These are phyloP conservation scores for Saccharomycopsis microspora DNA, from an alignment of 805 yeast genomes.

Conservation along the genomic window DNA sequence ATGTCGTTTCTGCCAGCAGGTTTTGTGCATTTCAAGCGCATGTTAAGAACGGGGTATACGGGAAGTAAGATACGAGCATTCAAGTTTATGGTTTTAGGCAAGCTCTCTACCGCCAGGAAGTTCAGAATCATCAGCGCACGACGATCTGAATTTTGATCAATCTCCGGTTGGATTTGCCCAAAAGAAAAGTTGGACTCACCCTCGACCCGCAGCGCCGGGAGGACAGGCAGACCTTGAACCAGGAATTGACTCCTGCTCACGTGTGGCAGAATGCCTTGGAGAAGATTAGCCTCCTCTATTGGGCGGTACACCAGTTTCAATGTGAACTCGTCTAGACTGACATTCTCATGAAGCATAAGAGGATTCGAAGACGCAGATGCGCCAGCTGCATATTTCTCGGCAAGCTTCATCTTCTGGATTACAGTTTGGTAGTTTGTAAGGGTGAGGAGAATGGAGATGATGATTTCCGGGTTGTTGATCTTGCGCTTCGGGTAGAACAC, in stretches of 20 bases:
- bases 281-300: slow-evolving; percentile 6
- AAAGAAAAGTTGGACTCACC: background rate
- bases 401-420: slow-evolving; percentile 5
- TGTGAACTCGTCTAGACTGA: slow-evolving; percentile 13
- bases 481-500: slow-evolving; percentile 16
- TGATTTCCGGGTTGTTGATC: slow-evolving; percentile 15
- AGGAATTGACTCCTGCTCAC: slow-evolving; percentile 1
- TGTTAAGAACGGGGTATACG: slow-evolving; percentile 23
- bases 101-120: background rate
- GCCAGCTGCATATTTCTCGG: slow-evolving; percentile 1
- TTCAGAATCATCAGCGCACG: slow-evolving; percentile 6
- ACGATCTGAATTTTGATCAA: background rate
- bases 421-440: slow-evolving; percentile 6
- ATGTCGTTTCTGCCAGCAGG: slow-evolving; percentile 35
- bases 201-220: slow-evolving; percentile 1
- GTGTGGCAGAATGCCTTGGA: slow-evolving; percentile 14
- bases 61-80: slow-evolving; percentile 16
- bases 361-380: background rate
- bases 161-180: background rate
- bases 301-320: slow-evolving; percentile 11
- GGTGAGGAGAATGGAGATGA: slow-evolving; percentile 13
- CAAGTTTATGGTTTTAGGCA: slow-evolving; percentile 9
- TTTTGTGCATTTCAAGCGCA: slow-evolving; percentile 30
- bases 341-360: slow-evolving; percentile 12
- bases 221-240: background rate